Evolutionary conservation across 2,329 filamentous ascomycete species (phyloP), one percentile per base, ranked within the genome.

Genomic region (Moelleriella libera): DNA sequence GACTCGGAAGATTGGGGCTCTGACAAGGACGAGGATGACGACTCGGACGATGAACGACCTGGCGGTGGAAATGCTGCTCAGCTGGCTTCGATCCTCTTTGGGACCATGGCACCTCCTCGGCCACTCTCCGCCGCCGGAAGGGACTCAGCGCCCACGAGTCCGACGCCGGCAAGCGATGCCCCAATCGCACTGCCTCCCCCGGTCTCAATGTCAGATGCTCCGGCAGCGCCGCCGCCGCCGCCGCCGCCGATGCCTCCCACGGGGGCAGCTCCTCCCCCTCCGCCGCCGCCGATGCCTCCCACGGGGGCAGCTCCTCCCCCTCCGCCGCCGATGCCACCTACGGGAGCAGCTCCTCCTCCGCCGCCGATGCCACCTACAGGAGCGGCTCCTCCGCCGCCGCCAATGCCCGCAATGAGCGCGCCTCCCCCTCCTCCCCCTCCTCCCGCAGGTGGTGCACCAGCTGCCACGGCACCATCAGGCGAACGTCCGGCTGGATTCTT

Each of bases 71-170:
- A 80, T 55, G 92, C 92, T 45, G 92, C 94, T 51, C 87, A 95
- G 57, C 78, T 98, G 39, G 92, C 92, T 12, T 94, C 87, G 6
- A 92, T 96, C 51, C 75, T 98, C 21, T 98, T 98, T 62, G 90
- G 92, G 50, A 95, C 89, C 46, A 97, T 98, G 89, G 90, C 79
- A 8, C 90, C 92, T 40, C 90, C 92, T 11, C 81, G 90, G 46
- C 89, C 90, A 31, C 68, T 96, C 43, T 94, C 87, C 21, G 84
- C 88, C 6, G 80, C 86, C 63, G 88, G 85, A 47, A 81, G 85
- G 54, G 85, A 85, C 56, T 70, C 70, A 7, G 60, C 68, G 14
- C 61, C 68, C 12, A 52, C 58, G 6, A 67, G 63, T 48, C 64
- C 64, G 34, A 60, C 58, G n/a, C 61, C 64, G 6, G 61, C 61